A percentile compares a stretch with the other conserved stretches of the same genome.
Conservation (phyloP, 192 early-diverging fungal genomes). For the Podila epicladia region DNA sequence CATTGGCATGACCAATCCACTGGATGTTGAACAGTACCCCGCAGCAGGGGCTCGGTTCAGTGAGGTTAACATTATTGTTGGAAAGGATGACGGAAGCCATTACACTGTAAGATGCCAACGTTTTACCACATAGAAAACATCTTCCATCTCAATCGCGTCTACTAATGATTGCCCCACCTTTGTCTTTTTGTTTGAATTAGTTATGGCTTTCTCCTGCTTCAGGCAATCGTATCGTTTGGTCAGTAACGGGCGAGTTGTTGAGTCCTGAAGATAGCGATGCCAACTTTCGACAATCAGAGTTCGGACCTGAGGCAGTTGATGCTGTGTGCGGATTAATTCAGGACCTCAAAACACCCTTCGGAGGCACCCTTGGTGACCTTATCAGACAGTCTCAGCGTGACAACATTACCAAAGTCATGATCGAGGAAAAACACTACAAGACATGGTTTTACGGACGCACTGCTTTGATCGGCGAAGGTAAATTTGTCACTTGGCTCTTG, state of each 20-base stretch:
- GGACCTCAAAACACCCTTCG: conserved; percentile 26
- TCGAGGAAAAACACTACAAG: conserved; percentile 45
- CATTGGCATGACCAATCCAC: conserved; percentile 10
- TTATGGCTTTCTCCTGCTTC: conserved; percentile 25
- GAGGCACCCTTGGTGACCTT: conserved; percentile 32
- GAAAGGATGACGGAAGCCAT: background rate
- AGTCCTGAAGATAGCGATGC: conserved; percentile 14
- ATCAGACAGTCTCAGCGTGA: conserved; percentile 12
- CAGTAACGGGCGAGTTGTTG: conserved; percentile 27
- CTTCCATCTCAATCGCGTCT: background rate
- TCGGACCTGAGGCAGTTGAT: conserved; percentile 41
- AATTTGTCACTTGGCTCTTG: too few species aligned
- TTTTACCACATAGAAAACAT: background rate
- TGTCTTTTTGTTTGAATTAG: background rate
- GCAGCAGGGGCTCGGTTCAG: conserved; percentile 3
- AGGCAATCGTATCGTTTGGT: conserved; percentile 26
- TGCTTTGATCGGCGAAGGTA: conserved; percentile 46
- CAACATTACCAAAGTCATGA: conserved; percentile 37
- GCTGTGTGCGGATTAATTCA: conserved; percentile 31
- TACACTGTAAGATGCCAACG: conserved; percentile 7
- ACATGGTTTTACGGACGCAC: conserved; percentile 40
- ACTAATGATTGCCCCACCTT: too few species aligned
- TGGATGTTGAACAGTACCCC: conserved; percentile 1
- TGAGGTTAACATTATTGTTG: conserved; percentile 13
- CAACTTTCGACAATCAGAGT: conserved; percentile 44